Evolutionary conservation across 2,329 filamentous ascomycete species (phyloP), one percentile per base, ranked within the genome.

Genomic region (Dactylellina haptotyla): DNA sequence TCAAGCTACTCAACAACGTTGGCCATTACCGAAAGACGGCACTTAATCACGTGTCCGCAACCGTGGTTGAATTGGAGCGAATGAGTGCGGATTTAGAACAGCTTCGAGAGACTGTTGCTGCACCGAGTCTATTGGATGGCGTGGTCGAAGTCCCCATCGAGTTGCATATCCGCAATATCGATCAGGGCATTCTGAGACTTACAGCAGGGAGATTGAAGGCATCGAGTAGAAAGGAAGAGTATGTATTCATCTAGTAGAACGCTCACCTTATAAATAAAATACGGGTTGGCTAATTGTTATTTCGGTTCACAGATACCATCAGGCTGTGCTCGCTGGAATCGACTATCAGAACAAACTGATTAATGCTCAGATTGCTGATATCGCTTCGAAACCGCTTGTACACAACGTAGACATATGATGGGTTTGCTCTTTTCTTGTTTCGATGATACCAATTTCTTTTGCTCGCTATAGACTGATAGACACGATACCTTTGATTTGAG

Each of bases 121-220:
- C 86, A 64, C 90, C 91, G 0, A 75, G 51, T 41, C 41, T 78
- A 20, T 62, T 76, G 16, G 88, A 88, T 75, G 80, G 89, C 8
- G 76, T 88, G 9, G 84, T 84, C 1, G 82, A 83, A 26, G 83
- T 92, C 8, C 90, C 90, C 1, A 82, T 95, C 3, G 85, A 85
- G 56, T 88, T 92, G 43, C 90, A 95, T 78, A 88, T 95, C 41
- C 88, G 92, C 76, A 88, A 87, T 64, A 92, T 95, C 74, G 84
- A 90, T 66, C 83, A 87, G 53, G 89, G 90, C 0, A 87, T 93
- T 0, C 89, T 93, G 80, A 84, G 91, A 75, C 81, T 95, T 72
- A 88, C 91, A 79, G 81, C 82, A 20, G 87, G 88, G 50, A 84
- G 90, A 70, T 84, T 85, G 25, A 76, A 67, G 23, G 76, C 74